Conservation (phyloP, 106 monocot genomes). For the Xerophyta viscosa region DNA sequence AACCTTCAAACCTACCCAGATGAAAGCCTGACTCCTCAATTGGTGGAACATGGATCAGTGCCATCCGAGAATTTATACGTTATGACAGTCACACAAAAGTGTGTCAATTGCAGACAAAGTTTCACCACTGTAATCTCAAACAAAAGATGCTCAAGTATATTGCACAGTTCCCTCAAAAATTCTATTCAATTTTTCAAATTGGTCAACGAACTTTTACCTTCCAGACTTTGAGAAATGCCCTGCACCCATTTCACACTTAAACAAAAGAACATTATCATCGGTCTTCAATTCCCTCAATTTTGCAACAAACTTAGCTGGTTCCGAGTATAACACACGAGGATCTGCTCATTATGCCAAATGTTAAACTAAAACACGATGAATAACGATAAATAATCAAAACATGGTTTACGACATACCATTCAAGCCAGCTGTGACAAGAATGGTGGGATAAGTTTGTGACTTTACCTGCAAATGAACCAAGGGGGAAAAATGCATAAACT, state of each 20-base stretch:
- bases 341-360: constrained; percentile 24
- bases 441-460: constrained; percentile 75
- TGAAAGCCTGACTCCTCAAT: too few species aligned
- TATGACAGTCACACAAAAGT: too few species aligned
- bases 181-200: too few species aligned
- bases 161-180: too few species aligned
- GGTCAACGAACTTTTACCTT: constrained; percentile 35
- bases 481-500: not conserved
- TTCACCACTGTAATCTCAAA: too few species aligned
- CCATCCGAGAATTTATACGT: too few species aligned
- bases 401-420: constrained; percentile 43
- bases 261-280: constrained; percentile 73
- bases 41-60: too few species aligned
- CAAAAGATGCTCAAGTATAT: too few species aligned
- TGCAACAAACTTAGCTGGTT: constrained; percentile 93
- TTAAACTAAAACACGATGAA: not conserved
- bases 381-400: not conserved
- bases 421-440: constrained; percentile 94
- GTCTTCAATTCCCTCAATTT: constrained; percentile 82
- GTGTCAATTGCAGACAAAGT: too few species aligned
- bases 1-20: too few species aligned
- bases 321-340: constrained; percentile 84
- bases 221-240: constrained; percentile 91
- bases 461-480: constrained; percentile 49
- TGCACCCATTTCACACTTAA: constrained; percentile 87